These are phyloP conservation scores for Fusarium duplospermum DNA, from an alignment of 2,329 filamentous ascomycete genomes.

Conservation along the genomic window DNA sequence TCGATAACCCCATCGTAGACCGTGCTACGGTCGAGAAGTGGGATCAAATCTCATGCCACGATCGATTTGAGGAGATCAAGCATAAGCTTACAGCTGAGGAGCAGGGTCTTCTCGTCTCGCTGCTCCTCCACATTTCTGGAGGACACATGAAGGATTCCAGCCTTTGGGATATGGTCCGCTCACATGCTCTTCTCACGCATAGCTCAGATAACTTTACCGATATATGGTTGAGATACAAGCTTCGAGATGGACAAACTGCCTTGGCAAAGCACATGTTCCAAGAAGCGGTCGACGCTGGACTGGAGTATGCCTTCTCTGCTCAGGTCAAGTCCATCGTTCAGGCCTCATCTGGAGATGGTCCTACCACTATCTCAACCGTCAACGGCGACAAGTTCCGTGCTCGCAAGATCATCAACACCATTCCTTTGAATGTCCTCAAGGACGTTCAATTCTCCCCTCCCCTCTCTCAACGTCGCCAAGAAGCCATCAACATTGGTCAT, in stretches of 20 bases:
- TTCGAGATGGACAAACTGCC: slow-evolving; percentile 45
- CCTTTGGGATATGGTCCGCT: slow-evolving; percentile 38
- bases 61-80: slow-evolving; percentile 46
- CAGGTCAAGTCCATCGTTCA: slow-evolving; percentile 30
- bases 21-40: slow-evolving; percentile 23
- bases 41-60: slow-evolving; percentile 43
- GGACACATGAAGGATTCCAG: slow-evolving; percentile 41
- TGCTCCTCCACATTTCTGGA: slow-evolving; percentile 43
- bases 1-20: slow-evolving; percentile 14
- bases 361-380: background rate
- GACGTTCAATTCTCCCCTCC: slow-evolving; percentile 10
- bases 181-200: slow-evolving; percentile 35
- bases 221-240: slow-evolving; percentile 41
- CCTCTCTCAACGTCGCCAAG: background rate
- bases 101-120: slow-evolving; percentile 36
- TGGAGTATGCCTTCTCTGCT: slow-evolving; percentile 44
- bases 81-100: slow-evolving; percentile 46
- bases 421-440: slow-evolving; percentile 20
- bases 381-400: slow-evolving; percentile 27
- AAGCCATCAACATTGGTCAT: slow-evolving; percentile 19
- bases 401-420: slow-evolving; percentile 36
- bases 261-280: slow-evolving; percentile 44
- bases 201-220: slow-evolving; percentile 39
- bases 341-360: background rate
- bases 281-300: slow-evolving; percentile 36